phyloP scores from a whole-genome alignment of 2,329 filamentous ascomycete species.

The Penicillium psychrosexuale region DNA sequence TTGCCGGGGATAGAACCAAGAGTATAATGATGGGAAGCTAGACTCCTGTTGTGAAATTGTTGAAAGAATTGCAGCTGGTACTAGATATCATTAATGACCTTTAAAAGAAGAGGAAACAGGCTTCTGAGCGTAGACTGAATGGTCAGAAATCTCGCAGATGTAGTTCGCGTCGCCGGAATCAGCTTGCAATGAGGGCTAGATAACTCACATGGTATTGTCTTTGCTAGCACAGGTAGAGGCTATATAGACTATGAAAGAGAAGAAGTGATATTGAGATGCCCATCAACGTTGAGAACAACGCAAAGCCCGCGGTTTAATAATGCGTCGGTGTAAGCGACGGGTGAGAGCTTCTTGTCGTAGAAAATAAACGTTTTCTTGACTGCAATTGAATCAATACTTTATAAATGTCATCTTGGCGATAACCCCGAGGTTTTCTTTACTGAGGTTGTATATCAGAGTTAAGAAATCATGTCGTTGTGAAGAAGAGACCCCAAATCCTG shows the following conservation, averaged over 20 bases:
- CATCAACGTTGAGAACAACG: not conserved
- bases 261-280: rapidly evolving
- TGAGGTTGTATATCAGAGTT: too few relatives aligned
- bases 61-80: not conserved
- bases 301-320: not conserved
- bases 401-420: not conserved
- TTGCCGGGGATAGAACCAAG: not conserved
- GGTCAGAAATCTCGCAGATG: not conserved
- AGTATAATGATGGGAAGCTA: not conserved
- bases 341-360: not conserved
- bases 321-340: not conserved
- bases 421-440: too few relatives aligned
- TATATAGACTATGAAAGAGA: not conserved
- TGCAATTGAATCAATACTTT: not conserved
- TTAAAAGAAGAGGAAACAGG: not conserved
- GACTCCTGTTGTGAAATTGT: too few relatives aligned
- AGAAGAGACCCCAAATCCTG: not conserved
- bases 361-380: not conserved
- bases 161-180: not conserved
- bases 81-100: not conserved
- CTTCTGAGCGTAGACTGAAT: not conserved
- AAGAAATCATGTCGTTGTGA: too few relatives aligned
- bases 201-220: not conserved
- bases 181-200: not conserved
- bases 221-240: not conserved